These are phyloP conservation scores for Cladosporium cucumerinum DNA, from an alignment of 2,329 filamentous ascomycete species.

Conservation along the genomic window DNA sequence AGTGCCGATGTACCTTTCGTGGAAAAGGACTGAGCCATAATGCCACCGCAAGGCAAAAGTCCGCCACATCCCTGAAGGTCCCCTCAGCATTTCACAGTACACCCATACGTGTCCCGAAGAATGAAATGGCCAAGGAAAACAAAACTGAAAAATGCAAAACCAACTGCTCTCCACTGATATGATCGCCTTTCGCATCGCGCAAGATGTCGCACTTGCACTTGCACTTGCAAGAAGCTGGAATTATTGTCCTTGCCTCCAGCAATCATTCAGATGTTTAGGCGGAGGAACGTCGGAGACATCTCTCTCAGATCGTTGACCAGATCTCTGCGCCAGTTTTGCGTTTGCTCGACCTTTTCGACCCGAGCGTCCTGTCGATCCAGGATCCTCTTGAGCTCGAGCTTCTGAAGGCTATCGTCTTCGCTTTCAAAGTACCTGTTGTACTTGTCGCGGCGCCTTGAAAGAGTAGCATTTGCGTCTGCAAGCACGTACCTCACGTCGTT, in stretches of 20 bases:
- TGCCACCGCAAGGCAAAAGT: not conserved
- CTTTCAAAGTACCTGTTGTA: not conserved
- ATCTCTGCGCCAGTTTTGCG: not conserved
- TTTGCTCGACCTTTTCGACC: not conserved
- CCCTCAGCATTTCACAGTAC: not conserved
- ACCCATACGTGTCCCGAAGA: not conserved
- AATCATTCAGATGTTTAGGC: not conserved
- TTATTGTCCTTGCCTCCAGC: not conserved
- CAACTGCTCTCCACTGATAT: not conserved
- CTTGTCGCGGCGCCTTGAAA: not conserved
- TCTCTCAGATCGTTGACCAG: not conserved
- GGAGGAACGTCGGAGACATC: not conserved
- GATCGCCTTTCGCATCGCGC: too few species aligned
- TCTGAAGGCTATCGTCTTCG: not conserved
- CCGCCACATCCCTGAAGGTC: not conserved
- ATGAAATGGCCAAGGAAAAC: not conserved
- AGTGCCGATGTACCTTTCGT: not conserved
- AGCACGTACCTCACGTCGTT: not conserved
- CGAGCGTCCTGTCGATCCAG: not conserved
- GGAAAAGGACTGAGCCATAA: not conserved
- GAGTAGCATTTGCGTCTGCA: not conserved
- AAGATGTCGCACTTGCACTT: too few species aligned
- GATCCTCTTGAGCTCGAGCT: not conserved
- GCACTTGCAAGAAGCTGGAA: too few species aligned
- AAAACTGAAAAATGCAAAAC: not conserved